Conservation (phyloP, 2,329 filamentous ascomycete species). For the Chrysosporium keratinophilum region DNA sequence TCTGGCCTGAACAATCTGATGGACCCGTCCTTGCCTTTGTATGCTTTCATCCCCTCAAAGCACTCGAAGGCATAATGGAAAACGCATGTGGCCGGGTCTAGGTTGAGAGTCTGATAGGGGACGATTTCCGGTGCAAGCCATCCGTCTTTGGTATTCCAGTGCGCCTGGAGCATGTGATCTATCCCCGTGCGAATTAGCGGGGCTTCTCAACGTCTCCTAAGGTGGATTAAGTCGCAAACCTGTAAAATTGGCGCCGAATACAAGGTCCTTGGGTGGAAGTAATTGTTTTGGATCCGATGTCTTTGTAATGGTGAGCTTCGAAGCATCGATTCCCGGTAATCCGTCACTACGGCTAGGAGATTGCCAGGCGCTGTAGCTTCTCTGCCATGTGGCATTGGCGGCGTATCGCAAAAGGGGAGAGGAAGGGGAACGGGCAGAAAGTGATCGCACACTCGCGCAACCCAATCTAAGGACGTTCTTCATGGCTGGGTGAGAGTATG, state of each 20-base stretch:
- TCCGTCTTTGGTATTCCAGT: constrained; percentile 79
- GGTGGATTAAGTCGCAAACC: constrained; percentile 42
- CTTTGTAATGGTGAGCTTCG: constrained; percentile 62
- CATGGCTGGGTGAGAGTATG: background rate
- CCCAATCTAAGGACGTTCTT: constrained; percentile 4
- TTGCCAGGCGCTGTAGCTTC: constrained; percentile 37
- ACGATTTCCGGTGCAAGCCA: constrained; percentile 76
- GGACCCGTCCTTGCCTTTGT: constrained; percentile 70
- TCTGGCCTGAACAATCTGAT: constrained; percentile 87
- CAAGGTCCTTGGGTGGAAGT: constrained; percentile 64
- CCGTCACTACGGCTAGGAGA: constrained; percentile 23
- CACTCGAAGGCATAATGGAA: constrained; percentile 98
- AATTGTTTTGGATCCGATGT: constrained; percentile 66
- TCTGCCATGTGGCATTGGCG: constrained; percentile 27
- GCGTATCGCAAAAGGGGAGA: constrained; percentile 6
- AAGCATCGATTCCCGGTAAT: constrained; percentile 62
- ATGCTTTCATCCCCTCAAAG: constrained; percentile 99
- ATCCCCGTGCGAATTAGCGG: constrained; percentile 19
- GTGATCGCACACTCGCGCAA: constrained; percentile 4
- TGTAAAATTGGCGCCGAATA: constrained; percentile 87
- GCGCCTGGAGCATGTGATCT: constrained; percentile 96
- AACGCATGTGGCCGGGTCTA: constrained; percentile 92
- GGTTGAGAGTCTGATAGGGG: constrained; percentile 92
- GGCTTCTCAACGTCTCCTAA: background rate
- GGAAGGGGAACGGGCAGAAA: background rate